Conservation (phyloP, 1,139 yeast species). For the Arxiozyma slooffiae region DNA sequence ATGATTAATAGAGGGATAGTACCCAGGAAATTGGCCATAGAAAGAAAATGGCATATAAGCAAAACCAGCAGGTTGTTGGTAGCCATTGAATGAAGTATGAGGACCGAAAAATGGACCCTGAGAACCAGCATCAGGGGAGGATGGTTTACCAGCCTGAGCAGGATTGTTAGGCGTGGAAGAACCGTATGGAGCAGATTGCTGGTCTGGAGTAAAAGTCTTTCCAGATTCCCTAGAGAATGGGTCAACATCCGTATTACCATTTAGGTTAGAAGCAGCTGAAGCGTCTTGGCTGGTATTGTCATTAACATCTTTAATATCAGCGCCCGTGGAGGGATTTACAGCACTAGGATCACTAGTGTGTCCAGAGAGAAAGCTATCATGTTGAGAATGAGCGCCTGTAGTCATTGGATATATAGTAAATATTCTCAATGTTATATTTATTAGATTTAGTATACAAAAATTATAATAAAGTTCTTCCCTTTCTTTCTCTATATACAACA, state of each 20-base stretch:
- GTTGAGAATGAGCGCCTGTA: neutral
- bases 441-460: neutral
- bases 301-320: neutral
- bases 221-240: neutral
- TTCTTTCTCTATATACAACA: too few relatives aligned
- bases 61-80: neutral
- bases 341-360: neutral
- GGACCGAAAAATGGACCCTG: neutral
- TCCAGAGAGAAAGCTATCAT: neutral
- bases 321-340: neutral
- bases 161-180: neutral
- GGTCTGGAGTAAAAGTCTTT: too few relatives aligned
- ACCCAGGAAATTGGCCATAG: too few relatives aligned
- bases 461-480: neutral
- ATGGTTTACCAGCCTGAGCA: neutral
- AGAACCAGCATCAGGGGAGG: neutral
- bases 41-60: neutral
- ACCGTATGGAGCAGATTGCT: too few relatives aligned
- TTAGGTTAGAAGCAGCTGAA: neutral
- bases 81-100: neutral
- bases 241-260: neutral
- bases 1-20: too few relatives aligned
- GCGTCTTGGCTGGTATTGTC: neutral
- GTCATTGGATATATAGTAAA: neutral
- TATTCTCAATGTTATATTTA: neutral